phyloP scores from a whole-genome alignment of 495 filamentous ascomycete species.

The Tuber microsphaerosporum region DNA sequence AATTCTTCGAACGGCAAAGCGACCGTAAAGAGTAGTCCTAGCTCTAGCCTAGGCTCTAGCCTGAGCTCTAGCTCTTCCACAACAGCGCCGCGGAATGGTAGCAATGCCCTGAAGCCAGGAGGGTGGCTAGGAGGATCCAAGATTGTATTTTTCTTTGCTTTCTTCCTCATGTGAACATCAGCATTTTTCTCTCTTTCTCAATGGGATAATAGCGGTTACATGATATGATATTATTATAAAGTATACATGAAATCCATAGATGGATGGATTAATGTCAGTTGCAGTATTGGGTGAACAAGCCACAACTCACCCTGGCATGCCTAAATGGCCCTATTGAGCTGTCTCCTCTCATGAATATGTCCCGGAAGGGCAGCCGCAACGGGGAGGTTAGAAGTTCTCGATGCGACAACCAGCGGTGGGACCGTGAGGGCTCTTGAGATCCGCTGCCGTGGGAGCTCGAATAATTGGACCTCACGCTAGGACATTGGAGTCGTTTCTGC shows the following conservation, averaged over 20 bases:
- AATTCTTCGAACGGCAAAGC: neutral
- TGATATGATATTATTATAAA: neutral
- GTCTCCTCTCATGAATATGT: neutral
- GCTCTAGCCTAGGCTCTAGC: too few species aligned
- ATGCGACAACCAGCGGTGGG: neutral
- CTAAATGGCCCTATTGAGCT: neutral
- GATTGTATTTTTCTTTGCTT: neutral
- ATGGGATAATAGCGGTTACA: neutral
- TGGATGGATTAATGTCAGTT: neutral
- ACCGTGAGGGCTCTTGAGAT: too few species aligned
- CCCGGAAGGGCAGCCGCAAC: neutral
- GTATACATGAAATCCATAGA: neutral
- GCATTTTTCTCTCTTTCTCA: neutral
- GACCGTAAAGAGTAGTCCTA: accelerated
- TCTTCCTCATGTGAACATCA: neutral
- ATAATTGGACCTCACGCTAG: too few species aligned
- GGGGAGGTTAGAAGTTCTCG: neutral
- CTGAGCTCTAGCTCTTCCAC: too few species aligned
- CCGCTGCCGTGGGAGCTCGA: too few species aligned
- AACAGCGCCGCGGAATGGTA: neutral
- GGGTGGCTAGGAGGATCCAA: neutral
- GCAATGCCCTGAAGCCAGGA: neutral
- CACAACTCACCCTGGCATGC: neutral
- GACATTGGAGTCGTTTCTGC: too few species aligned
- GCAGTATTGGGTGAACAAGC: neutral